Base-by-base conservation (phyloP, 1,284 basidiomycete genomes). In the Austroboletus novae-zelandiae region DNA sequence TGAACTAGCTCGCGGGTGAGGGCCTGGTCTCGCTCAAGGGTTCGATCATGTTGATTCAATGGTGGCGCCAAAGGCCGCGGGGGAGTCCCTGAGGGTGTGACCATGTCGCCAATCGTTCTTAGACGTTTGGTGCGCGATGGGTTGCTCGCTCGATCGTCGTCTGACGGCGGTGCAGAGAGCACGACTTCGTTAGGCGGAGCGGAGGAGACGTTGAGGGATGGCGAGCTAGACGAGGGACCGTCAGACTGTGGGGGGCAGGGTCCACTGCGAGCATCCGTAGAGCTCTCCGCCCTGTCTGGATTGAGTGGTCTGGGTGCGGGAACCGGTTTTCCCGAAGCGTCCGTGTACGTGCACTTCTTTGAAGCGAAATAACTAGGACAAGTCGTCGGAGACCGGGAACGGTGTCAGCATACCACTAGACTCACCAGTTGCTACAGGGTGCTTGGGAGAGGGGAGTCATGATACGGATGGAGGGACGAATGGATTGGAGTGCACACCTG, bases 391-490 rank as follows among this genome's bases (percentile, higher is more conserved):
- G 43, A 25, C 30, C 27, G 39, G 13, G 35, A 37, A 40, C 25
- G 31, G 29, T 43, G 43, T 49, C 20, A 40, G 47, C 50, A 31
- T 42, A 45, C 41, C 15, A 25, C 9, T 43, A 47, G 40, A 60
- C 76, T 52, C 60, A 87, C 86, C 88, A 91, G 63, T 91, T 91
- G 65, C 86, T 86, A 62, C 88, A 91, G 5, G 88, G 88, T 14
- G 83, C 86, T 87, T 65, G 47, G 48, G 57, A 50, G 43, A 45
- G 14, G 46, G 44, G 4, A 49, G 17, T 43, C 41, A 49, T 54
- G 50, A 55, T 51, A 43, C 54, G 18, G 48, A 36, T 25, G 51
- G 48, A 53, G 50, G 48, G 47, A 50, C 48, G 54, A 49, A 42
- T 40, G 45, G 45, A 50, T 36, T 40, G 48, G 39, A 49, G 50